Evolutionary conservation across 805 yeast species (phyloP), one percentile per base, ranked within the genome.

Genomic region (Candida gorgasii): DNA sequence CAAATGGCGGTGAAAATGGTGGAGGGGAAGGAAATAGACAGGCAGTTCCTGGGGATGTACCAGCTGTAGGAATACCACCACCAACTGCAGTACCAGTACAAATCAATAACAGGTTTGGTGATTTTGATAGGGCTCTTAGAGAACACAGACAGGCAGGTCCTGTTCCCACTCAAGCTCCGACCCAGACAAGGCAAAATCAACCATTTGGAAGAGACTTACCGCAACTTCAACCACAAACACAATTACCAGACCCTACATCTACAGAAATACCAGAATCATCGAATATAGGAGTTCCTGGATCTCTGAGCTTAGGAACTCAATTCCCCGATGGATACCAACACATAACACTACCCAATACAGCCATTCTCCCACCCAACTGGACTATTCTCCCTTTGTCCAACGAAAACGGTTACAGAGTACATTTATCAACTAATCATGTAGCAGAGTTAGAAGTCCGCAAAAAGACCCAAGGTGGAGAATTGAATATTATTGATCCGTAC

Each of bases 351-450:
- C 65, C 67, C 1, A 37, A 40, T 4, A 52, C 50, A 18, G 62
- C 67, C 3, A 22, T 60, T 2, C 27, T 61, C 8, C 69, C 69
- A 2, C 66, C 64, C 3, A 55, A 56, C 24, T 62, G 67, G 66
- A 46, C 59, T 2, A 19, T 61, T 8, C 42, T 63, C 27, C 68
- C 69, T 2, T 38, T 62, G 11, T 26, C 26, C 7, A 40, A 34
- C 3, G 47, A 41, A 14, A 44, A 45, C 8, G 38, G 38, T 23
- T 56, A 54, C 30, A 40, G 30, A 15, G 59, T 61, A 14, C 49
- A 44, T 27, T 42, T 58, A 20, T 58, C 65, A 2, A 46, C 38
- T 8, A 12, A 14, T 22, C 43, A 47, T 27, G 32, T 45, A 30
- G 64, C 59, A 14, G 45, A 46, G 4, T 40, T 60, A 20, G 39